Evolutionary conservation across 2,329 filamentous ascomycete genomes (phyloP).

Genomic region (Scedosporium boydii): DNA sequence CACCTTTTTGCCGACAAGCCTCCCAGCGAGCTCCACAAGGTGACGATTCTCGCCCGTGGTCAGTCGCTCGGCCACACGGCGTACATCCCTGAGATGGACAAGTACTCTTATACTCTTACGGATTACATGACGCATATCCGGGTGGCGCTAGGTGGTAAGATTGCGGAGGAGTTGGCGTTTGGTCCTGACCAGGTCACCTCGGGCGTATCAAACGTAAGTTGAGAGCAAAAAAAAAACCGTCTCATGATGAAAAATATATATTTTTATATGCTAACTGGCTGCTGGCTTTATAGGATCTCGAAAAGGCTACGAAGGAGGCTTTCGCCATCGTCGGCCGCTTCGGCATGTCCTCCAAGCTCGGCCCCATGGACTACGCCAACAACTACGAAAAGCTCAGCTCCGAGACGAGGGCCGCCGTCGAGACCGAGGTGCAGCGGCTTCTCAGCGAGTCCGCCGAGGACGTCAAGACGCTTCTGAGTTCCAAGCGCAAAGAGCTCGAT

Average conservation of each 20-base stretch:
- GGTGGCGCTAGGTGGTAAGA: constrained; percentile 75
- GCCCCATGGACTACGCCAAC: constrained; percentile 78
- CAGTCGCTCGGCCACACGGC: constrained; percentile 79
- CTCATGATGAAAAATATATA: too few species aligned
- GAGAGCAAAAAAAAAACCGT: not conserved
- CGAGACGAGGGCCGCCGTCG: constrained; percentile 78
- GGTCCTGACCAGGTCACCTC: constrained; percentile 86
- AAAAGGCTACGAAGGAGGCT: constrained; percentile 69
- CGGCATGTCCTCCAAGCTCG: constrained; percentile 81
- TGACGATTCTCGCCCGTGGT: constrained; percentile 90
- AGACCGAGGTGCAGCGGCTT: constrained; percentile 76
- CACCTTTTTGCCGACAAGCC: constrained; percentile 69
- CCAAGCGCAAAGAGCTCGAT: constrained; percentile 77
- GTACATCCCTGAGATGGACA: constrained; percentile 83
- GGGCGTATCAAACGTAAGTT: constrained; percentile 67
- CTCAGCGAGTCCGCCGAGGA: constrained; percentile 74
- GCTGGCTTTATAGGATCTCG: constrained; percentile 56
- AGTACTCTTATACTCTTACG: constrained; percentile 76
- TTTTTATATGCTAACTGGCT: not conserved
- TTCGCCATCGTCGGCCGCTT: constrained; percentile 82
- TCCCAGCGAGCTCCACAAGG: constrained; percentile 81
- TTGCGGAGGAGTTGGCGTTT: constrained; percentile 84
- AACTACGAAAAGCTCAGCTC: constrained; percentile 76
- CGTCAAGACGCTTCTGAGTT: constrained; percentile 59
- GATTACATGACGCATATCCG: constrained; percentile 77